phyloP scores from a whole-genome alignment of 306 rosid genomes.

The Corylus avellana region DNA sequence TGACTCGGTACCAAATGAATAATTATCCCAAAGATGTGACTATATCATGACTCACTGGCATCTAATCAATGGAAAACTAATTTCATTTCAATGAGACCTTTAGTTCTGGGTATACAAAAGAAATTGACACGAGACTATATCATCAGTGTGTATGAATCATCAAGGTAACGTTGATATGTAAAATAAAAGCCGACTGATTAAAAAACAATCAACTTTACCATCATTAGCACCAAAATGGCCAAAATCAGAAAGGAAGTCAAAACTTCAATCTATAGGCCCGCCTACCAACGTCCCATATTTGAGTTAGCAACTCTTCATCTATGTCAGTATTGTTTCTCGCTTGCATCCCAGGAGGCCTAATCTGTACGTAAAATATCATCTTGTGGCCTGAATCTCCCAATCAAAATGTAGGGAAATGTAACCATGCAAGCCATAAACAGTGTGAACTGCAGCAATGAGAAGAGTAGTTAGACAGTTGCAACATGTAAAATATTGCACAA shows the following conservation, averaged over 20 bases:
- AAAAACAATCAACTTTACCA: constrained; percentile 38
- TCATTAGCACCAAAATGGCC: constrained; percentile 25
- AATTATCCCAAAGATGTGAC: neutral
- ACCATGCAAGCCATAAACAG: constrained; percentile 97
- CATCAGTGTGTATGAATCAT: constrained; percentile 10
- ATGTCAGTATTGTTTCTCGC: constrained; percentile 56
- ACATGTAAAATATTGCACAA: constrained; percentile 16
- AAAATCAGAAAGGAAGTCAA: constrained; percentile 39
- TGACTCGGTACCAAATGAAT: constrained; percentile 1
- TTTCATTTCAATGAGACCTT: constrained; percentile 28
- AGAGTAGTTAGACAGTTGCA: constrained; percentile 33
- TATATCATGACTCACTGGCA: constrained; percentile 9
- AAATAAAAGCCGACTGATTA: constrained; percentile 30
- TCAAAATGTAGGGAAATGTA: constrained; percentile 70
- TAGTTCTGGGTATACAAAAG: constrained; percentile 23
- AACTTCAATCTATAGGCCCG: constrained; percentile 42
- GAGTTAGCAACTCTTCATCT: constrained; percentile 59
- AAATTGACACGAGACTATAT: constrained; percentile 22
- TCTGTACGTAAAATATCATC: constrained; percentile 78
- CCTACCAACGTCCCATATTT: constrained; percentile 35
- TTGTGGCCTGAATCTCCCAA: constrained; percentile 71
- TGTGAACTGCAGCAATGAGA: constrained; percentile 74
- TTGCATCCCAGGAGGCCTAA: constrained; percentile 45
- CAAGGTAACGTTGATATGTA: constrained; percentile 19
- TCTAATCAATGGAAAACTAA: constrained; percentile 22